Evolutionary conservation across 2,329 filamentous ascomycete genomes (phyloP).

Genomic region (Ceratocystis cacaofunesta): DNA sequence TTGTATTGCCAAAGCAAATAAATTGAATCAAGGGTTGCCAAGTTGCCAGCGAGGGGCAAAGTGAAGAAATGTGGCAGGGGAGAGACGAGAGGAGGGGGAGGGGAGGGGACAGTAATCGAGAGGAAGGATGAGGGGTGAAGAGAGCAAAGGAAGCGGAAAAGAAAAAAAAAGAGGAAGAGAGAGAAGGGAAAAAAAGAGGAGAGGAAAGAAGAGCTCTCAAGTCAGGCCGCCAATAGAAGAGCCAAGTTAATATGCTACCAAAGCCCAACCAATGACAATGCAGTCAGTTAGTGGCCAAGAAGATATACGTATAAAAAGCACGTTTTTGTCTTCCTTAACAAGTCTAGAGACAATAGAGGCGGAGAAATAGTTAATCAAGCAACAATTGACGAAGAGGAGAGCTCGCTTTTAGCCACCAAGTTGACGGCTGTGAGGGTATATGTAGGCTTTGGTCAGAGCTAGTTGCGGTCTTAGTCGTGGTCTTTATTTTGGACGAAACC

Average conservation of each 20-base stretch:
- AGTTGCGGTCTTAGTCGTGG: neutral
- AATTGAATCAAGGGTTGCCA: conserved; percentile 5
- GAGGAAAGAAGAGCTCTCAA: neutral
- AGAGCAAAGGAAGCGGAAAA: conserved; percentile 12
- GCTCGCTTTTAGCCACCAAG: neutral
- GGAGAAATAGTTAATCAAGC: neutral
- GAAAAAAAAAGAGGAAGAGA: conserved; percentile 12
- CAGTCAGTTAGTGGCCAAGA: neutral
- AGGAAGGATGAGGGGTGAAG: conserved; percentile 6
- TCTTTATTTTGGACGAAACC: neutral
- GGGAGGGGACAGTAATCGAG: neutral
- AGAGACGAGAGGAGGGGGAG: conserved; percentile 4
- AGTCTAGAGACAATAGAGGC: neutral
- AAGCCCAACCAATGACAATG: neutral
- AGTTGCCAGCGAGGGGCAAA: conserved; percentile 9
- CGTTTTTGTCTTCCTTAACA: neutral
- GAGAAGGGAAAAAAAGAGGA: conserved; percentile 15
- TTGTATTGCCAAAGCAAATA: conserved; percentile 2
- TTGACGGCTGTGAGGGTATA: no score
- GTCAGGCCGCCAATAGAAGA: conserved; percentile 3
- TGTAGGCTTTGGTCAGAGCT: no score
- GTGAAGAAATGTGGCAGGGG: neutral
- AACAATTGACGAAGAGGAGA: neutral
- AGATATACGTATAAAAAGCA: neutral
- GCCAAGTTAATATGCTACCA: neutral